These are phyloP conservation scores for Rhizopogon vinicolor DNA, from an alignment of 768 basidiomycete genomes.

Conservation along the genomic window DNA sequence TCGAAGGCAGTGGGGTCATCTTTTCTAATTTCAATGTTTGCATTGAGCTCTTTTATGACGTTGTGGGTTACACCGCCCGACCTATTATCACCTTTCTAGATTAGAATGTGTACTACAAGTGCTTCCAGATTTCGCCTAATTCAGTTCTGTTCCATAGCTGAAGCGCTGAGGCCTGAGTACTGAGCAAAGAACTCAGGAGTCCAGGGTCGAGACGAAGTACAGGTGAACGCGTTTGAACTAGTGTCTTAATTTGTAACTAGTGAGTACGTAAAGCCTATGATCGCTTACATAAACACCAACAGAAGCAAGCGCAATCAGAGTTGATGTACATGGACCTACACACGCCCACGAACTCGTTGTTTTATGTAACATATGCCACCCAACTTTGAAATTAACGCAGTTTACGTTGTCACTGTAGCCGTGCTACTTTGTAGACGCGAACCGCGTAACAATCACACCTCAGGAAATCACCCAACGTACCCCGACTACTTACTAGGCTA, in stretches of 20 bases:
- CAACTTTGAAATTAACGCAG: background rate
- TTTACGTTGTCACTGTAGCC: background rate
- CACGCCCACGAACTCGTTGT: background rate
- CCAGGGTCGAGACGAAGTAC: no score
- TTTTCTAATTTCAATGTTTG: background rate
- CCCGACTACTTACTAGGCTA: background rate
- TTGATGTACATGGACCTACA: background rate
- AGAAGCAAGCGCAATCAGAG: background rate
- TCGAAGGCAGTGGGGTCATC: slow-evolving; percentile 11
- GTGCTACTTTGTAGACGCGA: background rate
- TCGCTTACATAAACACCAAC: background rate
- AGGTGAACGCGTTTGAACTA: no score
- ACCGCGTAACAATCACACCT: background rate
- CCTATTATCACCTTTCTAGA: background rate
- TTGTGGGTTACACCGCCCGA: background rate
- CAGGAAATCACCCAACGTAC: background rate
- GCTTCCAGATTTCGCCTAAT: no score
- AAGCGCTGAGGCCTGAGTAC: no score
- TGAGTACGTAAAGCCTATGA: background rate
- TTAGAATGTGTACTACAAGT: no score
- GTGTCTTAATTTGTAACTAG: no score
- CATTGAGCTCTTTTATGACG: background rate
- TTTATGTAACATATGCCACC: background rate
- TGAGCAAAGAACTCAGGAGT: no score
- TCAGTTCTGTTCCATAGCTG: no score